phyloP scores from a whole-genome alignment of 1,284 basidiomycete genomes.

The Ganoderma multipileum region DNA sequence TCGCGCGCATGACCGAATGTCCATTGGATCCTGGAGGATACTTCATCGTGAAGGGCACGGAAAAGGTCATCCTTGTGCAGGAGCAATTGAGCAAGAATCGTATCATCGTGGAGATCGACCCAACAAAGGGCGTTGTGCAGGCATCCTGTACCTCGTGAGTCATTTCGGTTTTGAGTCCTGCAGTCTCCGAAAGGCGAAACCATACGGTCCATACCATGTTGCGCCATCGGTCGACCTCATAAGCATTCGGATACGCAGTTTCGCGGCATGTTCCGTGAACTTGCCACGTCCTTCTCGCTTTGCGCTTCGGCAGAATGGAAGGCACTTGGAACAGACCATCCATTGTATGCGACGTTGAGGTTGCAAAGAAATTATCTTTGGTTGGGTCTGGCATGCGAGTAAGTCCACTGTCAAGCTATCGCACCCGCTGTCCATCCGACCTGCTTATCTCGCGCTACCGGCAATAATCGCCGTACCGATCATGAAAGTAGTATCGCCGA shows the following conservation, averaged over 20 bases:
- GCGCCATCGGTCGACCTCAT: neutral
- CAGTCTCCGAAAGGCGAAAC: neutral
- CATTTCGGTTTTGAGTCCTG: neutral
- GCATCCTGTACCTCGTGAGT: slow-evolving; percentile 97
- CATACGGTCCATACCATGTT: neutral
- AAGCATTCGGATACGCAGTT: neutral
- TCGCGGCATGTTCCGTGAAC: neutral
- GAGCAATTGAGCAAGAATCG: slow-evolving; percentile 99
- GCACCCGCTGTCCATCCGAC: neutral
- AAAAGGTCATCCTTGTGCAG: slow-evolving; percentile 99
- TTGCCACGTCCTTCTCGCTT: neutral
- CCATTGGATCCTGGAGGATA: slow-evolving; percentile 99
- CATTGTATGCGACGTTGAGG: neutral
- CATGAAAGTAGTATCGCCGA: neutral
- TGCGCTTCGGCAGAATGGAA: neutral
- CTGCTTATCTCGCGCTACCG: slow-evolving; percentile 1
- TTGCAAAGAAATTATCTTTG: neutral
- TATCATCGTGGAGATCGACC: slow-evolving; percentile 97
- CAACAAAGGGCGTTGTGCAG: slow-evolving; percentile 91
- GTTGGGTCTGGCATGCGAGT: neutral
- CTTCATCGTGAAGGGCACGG: slow-evolving; percentile 99
- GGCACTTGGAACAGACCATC: neutral
- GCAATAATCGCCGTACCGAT: neutral
- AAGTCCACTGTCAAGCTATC: neutral
- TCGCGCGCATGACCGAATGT: slow-evolving; percentile 95